A percentile compares a stretch with the other conserved stretches of the same genome.
These are phyloP conservation scores for Arabidopsis hybrid DNA, from an alignment of 441 rosid species.

Conservation along the genomic window DNA sequence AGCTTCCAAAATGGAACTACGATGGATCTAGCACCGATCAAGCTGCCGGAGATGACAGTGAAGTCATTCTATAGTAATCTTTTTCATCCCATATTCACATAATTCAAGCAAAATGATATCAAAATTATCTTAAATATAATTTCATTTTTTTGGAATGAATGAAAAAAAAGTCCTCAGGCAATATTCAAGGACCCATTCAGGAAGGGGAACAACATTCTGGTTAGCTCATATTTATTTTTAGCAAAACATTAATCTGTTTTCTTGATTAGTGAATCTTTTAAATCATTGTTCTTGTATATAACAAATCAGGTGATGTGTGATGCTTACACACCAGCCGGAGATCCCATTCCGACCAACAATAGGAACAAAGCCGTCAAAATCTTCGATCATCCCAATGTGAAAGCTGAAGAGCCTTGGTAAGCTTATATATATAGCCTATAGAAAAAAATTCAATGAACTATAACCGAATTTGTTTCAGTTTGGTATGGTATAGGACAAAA, in stretches of 20 bases:
- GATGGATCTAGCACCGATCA: slow-evolving; percentile 98
- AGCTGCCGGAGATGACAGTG: slow-evolving; percentile 99
- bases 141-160: slow-evolving; percentile 39
- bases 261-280: slow-evolving; percentile 3
- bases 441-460: neutral
- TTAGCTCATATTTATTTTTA: slow-evolving; percentile 41
- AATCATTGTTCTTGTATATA: slow-evolving; percentile 21
- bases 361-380: slow-evolving; percentile 81
- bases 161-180: slow-evolving; percentile 80
- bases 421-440: slow-evolving; percentile 20
- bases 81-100: neutral
- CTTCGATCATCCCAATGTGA: slow-evolving; percentile 69
- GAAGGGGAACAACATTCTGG: slow-evolving; percentile 92
- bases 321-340: slow-evolving; percentile 86
- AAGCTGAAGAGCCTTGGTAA: slow-evolving; percentile 84
- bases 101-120: neutral
- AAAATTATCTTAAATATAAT: neutral
- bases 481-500: neutral
- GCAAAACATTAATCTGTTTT: neutral
- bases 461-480: neutral
- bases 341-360: slow-evolving; percentile 96
- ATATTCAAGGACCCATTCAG: slow-evolving; percentile 95
- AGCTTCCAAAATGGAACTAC: slow-evolving; percentile 96
- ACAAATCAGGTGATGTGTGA: slow-evolving; percentile 79
- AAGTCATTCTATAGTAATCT: slow-evolving; percentile 90